Base-by-base conservation (phyloP, 805 yeast genomes). In the Kuraishia capsulata region DNA sequence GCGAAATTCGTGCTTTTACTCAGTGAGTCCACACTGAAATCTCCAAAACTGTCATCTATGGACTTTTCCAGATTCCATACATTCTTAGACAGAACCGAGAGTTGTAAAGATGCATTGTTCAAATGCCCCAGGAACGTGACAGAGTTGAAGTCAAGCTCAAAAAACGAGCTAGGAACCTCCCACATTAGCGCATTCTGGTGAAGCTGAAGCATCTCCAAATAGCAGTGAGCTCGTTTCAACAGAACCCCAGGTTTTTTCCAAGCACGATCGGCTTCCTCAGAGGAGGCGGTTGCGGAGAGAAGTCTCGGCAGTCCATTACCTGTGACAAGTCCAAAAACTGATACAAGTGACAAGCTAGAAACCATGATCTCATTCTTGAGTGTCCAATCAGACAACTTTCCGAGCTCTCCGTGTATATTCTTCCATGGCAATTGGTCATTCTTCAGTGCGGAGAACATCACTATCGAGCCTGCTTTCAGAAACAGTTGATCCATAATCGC, bases 211-310 rank as follows among this genome's bases (percentile, higher is more conserved):
- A 25, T 17, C 18, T 14, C 31, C 21, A 34, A 23, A 23, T 34
- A 34, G 4, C 21, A 14, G 11, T 6, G 20, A 4, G 37, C 30
- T 11, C 30, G 16, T 13, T 18, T 24, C 31, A 34, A 21, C 6
- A 17, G 13, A 10, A 18, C 37, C n/a, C 31, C 30, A 8, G 37
- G 37, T 17, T 21, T 24, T 18, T 26, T 24, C 37, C 37, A 34
- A n/a, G 20, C 18, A 16, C 16, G 17, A 13, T 20, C 25, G n/a
- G n/a, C 35, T 13, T 13, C 18, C 8, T 21, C 9, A 16, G 24
- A 4, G 13, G 6, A 19, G n/a, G 24, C 9, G 23, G 20, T 20
- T 4, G 17, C 35, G 6, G 5, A 21, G 28, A 33, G n/a, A 17
- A 33, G 18, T 3, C 20, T n/a, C 26, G 10, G 28, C 18, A 33